Percentiles rank a stretch among this genome's conserved stretches.
Conservation (phyloP, 73 alveolate genomes). For the Paramecium primaurelia region DNA sequence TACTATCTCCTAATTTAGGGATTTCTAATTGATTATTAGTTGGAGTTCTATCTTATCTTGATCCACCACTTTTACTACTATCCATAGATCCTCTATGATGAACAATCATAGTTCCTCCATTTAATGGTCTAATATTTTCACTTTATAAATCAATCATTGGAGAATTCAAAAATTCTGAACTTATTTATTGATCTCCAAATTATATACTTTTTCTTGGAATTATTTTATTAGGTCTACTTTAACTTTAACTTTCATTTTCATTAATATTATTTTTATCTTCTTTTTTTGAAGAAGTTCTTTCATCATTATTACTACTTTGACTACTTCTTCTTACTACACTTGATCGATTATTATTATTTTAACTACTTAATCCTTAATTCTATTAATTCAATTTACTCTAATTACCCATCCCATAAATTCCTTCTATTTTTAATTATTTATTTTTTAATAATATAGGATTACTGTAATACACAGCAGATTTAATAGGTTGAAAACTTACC, state of each 20-base stretch:
- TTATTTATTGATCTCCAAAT: not conserved
- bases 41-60: not conserved
- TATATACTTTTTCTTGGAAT: not conserved
- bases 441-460: not conserved
- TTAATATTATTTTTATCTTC: not conserved
- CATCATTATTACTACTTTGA: not conserved
- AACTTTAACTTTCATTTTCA: not conserved
- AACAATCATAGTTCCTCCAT: not conserved
- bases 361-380: not conserved
- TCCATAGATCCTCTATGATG: conserved; percentile 12
- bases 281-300: not conserved
- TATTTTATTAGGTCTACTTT: not conserved
- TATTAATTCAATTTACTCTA: not conserved
- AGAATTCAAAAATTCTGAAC: not conserved
- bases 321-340: not conserved
- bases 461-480: not conserved
- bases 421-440: not conserved
- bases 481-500: conserved; percentile 3
- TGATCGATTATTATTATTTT: not conserved
- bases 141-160: not conserved
- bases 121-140: not conserved
- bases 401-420: conserved; percentile 36
- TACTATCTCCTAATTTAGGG: not conserved
- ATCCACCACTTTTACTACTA: conserved; percentile 8
- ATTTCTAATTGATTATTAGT: not conserved